A percentile compares a stretch with the other conserved stretches of the same genome.
phyloP scores from a whole-genome alignment of 345 rosid genomes.

The Brassica juncea region DNA sequence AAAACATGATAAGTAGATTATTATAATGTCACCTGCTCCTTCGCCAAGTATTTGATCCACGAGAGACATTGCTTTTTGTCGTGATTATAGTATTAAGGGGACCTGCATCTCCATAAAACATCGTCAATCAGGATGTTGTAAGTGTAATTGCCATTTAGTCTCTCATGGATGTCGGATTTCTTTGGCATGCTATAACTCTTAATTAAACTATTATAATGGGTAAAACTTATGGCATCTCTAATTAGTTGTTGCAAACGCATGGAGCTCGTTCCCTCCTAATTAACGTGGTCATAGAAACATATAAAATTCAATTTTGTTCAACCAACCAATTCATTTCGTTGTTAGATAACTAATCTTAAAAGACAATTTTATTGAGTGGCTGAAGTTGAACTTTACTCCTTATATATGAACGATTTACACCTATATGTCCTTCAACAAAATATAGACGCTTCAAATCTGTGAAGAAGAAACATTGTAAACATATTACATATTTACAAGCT shows the following conservation, averaged over 20 bases:
- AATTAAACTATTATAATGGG: not conserved
- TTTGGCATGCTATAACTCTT: slow-evolving; percentile 5
- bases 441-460: not conserved
- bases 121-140: slow-evolving; percentile 1
- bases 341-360: not conserved
- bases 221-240: not conserved
- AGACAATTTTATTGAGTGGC: not conserved
- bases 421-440: not conserved
- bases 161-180: not conserved
- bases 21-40: slow-evolving; percentile 32
- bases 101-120: slow-evolving; percentile 4
- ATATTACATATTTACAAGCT: not conserved
- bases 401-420: not conserved
- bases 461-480: not conserved
- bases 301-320: not conserved
- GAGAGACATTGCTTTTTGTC: slow-evolving; percentile 19
- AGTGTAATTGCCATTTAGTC: slow-evolving; percentile 6
- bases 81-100: not conserved
- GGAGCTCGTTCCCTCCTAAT: not conserved
- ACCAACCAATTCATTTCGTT: not conserved
- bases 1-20: not conserved
- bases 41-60: slow-evolving; percentile 20
- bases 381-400: not conserved
- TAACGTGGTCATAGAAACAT: not conserved
- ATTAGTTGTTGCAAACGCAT: slow-evolving; percentile 1